A percentile compares a stretch with the other conserved stretches of the same genome.
These are phyloP conservation scores for Termitomyces sp. DNA, from an alignment of 768 basidiomycete species.

Conservation along the genomic window DNA sequence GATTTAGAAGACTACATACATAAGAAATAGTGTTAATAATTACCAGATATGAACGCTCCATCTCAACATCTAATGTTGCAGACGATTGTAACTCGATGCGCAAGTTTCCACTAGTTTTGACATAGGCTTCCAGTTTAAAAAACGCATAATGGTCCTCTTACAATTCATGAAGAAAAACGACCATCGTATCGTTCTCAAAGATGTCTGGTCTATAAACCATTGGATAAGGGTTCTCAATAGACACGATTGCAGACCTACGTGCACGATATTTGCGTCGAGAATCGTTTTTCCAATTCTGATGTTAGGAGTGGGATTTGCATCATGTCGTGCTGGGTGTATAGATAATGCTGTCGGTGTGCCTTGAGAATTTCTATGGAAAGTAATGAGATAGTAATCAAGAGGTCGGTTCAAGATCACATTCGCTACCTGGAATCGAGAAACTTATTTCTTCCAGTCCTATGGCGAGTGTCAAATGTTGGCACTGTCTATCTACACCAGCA, in stretches of 20 bases:
- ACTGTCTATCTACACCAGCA: neutral
- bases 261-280: constrained; percentile 83
- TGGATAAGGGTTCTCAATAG: neutral
- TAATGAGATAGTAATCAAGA: neutral
- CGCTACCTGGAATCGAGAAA: constrained; percentile 65
- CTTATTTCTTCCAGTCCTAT: constrained; percentile 60
- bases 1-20: neutral
- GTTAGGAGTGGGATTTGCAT: constrained; percentile 77
- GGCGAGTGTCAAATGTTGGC: constrained; percentile 3
- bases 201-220: constrained; percentile 58
- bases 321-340: constrained; percentile 76
- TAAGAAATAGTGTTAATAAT: constrained; percentile 12
- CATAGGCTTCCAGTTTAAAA: neutral
- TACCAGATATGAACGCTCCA: constrained; percentile 87
- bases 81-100: constrained; percentile 79
- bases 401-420: constrained; percentile 1
- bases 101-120: constrained; percentile 70
- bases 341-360: constrained; percentile 79
- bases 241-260: constrained; percentile 54
- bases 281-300: constrained; percentile 62
- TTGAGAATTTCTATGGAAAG: constrained; percentile 71
- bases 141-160: constrained; percentile 35
- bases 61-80: constrained; percentile 63
- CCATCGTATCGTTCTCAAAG: constrained; percentile 70
- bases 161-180: constrained; percentile 96